Conservation (phyloP, 2,329 filamentous ascomycete species). For the Cercospora citrullina region DNA sequence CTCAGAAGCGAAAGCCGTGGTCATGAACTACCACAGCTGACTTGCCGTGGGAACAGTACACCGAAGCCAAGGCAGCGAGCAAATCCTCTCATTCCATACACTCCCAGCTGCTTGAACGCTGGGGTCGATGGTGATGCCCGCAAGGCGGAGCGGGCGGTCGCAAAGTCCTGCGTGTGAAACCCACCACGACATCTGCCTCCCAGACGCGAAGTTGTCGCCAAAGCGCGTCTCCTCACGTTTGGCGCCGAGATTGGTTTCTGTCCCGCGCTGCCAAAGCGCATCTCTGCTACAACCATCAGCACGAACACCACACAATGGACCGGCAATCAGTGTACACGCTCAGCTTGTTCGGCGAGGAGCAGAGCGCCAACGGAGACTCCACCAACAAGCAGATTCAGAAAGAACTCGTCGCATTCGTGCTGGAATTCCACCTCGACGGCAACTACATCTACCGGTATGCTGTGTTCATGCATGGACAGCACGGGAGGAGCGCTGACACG, state of each 20-base stretch:
- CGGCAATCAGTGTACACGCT: slow-evolving; percentile 82
- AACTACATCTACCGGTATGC: slow-evolving; percentile 86
- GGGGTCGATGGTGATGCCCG: too few relatives aligned
- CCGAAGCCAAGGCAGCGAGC: too few relatives aligned
- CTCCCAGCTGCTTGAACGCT: too few relatives aligned
- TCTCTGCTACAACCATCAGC: slow-evolving; percentile 7
- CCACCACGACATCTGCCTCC: slow-evolving; percentile 5
- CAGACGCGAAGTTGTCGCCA: slow-evolving; percentile 6
- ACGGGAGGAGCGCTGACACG: slow-evolving; percentile 35
- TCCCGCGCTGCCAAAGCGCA: neutral
- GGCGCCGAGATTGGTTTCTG: neutral
- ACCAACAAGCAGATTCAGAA: slow-evolving; percentile 62
- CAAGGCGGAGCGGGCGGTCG: too few relatives aligned
- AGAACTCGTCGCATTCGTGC: slow-evolving; percentile 84
- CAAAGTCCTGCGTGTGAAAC: too few relatives aligned
- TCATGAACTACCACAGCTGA: neutral
- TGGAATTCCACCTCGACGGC: slow-evolving; percentile 92
- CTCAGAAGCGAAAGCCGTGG: neutral
- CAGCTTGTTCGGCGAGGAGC: slow-evolving; percentile 65
- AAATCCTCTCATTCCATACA: too few relatives aligned
- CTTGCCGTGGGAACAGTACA: neutral
- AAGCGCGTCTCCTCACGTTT: slow-evolving; percentile 11
- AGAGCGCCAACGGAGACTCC: slow-evolving; percentile 39
- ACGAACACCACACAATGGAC: slow-evolving; percentile 63
- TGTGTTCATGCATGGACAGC: neutral